Base-by-base conservation (phyloP, 768 basidiomycete species). In the Lyophyllum shimeji region DNA sequence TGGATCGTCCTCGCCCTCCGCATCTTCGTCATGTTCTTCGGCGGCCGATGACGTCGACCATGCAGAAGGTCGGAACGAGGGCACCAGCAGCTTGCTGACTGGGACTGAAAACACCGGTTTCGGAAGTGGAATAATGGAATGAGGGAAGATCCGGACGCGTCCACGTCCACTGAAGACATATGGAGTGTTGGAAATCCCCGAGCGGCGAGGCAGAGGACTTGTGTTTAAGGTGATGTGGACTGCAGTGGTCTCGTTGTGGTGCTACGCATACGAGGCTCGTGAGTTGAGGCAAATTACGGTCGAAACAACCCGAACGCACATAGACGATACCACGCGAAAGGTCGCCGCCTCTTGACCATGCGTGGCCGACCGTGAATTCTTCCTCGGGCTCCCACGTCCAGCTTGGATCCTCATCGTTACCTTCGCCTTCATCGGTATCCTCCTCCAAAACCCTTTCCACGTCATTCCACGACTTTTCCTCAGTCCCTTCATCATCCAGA, bases 381-480 rank as follows among this genome's bases (percentile, higher is more conserved):
- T 87, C 85, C 63, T 90, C 89, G 2, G 83, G 80, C 49, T 83
- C 80, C 88, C 87, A 90, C 40, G 74, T 77, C 82, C 86, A 88
- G 8, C 74, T 77, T 5, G 76, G 76, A 0, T 77, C 73, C 34
- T 72, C 74, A 1, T 71, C 71, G 11, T 69, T 71, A 24, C 64
- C 63, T 15, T 66, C 66, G 17, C 65, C 67, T 4, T 54, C 60
- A 17, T 58, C 53, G 20, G 63, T 60, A n/a, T 55, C 60, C 3
- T 60, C 61, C 37, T 71, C 70, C 53, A 79, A 77, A 50, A 74
- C 73, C 0, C 69, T 68, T 45, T 78, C 74, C 67, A 69, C 69
- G 24, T 76, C 77, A 67, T 71, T 71, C 6, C 70, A 67, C 0
- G 69, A 69, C 3, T 67, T 66, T 15, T 18, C 7, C n/a, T 17